Evolutionary conservation across 306 rosid species (phyloP).

Genomic region (Cicer pinnatifidum): DNA sequence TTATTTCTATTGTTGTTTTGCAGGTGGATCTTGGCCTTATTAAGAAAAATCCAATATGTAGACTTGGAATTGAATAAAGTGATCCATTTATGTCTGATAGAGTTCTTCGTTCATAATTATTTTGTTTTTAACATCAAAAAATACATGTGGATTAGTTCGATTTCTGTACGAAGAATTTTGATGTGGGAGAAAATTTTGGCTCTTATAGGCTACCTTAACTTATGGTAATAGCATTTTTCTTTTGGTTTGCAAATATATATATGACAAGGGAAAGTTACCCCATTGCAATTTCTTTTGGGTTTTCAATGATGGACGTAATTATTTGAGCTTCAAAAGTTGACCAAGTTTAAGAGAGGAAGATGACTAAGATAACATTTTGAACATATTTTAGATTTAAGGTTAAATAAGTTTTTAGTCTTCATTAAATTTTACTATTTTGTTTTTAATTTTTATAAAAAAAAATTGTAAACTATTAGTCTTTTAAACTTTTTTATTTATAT

Average conservation of each 20-base stretch:
- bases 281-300: neutral
- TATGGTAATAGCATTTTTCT: slow-evolving; percentile 20
- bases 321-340: no score
- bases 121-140: neutral
- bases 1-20: slow-evolving; percentile 13
- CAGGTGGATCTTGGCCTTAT: slow-evolving; percentile 94
- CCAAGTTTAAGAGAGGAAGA: no score
- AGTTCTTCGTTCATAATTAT: slow-evolving; percentile 17
- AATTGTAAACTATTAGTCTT: no score
- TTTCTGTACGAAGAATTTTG: slow-evolving; percentile 34
- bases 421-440: no score
- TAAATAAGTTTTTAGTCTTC: no score
- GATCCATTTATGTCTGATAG: neutral
- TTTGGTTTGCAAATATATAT: neutral
- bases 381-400: no score
- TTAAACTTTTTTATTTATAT: no score
- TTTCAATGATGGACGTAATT: no score
- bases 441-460: no score
- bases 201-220: neutral
- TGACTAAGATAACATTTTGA: no score
- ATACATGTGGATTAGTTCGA: slow-evolving; percentile 31
- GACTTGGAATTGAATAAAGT: slow-evolving; percentile 63
- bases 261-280: neutral
- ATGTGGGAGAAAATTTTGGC: neutral
- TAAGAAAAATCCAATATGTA: slow-evolving; percentile 84